Base-by-base conservation (phyloP, 495 filamentous ascomycete species). In the Cercophora newfieldiana region DNA sequence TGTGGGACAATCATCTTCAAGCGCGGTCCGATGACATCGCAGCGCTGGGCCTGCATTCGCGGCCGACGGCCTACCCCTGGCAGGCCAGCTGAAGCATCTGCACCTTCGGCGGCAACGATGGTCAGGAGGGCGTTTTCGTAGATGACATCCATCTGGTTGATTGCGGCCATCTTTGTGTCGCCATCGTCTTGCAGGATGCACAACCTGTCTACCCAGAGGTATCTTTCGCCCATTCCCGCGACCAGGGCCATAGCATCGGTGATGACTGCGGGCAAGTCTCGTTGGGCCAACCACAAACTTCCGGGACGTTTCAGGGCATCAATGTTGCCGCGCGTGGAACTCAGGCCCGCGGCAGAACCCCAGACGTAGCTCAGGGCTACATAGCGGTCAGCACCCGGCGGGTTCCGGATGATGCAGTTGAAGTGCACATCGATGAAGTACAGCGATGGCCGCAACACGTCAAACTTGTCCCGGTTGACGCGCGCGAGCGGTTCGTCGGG, bases 121-220 rank as follows among this genome's bases (percentile, higher is more conserved):
- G 47, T 47, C 6, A 68, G 51, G 54, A 33, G n/a, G 21, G 44
- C 55, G 61, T 54, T 53, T 7, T 28, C 21, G 65, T 50, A 8
- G 44, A 56, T 37, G 64, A 26, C 58, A 72, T 76, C 70, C 69
- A 78, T 16, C 31, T 31, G 54, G 31, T 72, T 64, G 18, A 69
- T 72, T 19, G 75, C 69, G 4, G 63, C 58, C 2, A 73, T 58
- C 54, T 76, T 74, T 10, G 68, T 19, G 3, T 56, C 69, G 14
- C 67, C 73, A 65, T 72, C 75, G 12, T 63, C 55, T 48, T 77
- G 77, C 47, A 77, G 62, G 48, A 77, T 78, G 58, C 73, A 74
- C 60, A 70, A 67, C 12, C 65, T 69, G 51, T 72, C 70, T 22
- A 72, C 60, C 63, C 70, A 75, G 16, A 67, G 55, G 65, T 75